phyloP scores from a whole-genome alignment of 2,329 filamentous ascomycete genomes.

The Colletotrichum sojae region DNA sequence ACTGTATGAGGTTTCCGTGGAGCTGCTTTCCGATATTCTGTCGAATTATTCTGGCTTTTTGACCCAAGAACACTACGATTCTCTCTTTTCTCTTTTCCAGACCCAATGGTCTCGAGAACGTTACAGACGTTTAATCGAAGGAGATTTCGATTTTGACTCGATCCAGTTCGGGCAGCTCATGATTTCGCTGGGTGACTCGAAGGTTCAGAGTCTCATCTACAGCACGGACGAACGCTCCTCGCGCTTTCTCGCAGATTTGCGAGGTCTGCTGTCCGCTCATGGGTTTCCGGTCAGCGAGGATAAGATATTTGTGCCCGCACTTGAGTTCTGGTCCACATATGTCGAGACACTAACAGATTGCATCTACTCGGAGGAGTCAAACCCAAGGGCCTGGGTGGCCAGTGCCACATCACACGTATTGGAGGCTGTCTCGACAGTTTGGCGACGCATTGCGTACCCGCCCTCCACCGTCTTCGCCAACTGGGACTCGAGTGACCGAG shows the following conservation, averaged over 20 bases:
- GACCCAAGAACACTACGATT: constrained; percentile 68
- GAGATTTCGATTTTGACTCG: constrained; percentile 75
- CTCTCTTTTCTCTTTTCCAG: constrained; percentile 72
- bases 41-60: constrained; percentile 76
- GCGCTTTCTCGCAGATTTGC: constrained; percentile 70
- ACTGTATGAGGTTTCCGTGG: constrained; percentile 72
- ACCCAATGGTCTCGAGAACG: constrained; percentile 71
- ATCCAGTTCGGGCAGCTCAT: constrained; percentile 77
- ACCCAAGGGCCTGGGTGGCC: constrained; percentile 68
- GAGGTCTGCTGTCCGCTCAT: constrained; percentile 74
- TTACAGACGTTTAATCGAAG: constrained; percentile 68
- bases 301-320: constrained; percentile 78
- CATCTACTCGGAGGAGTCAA: constrained; percentile 64
- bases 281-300: constrained; percentile 81
- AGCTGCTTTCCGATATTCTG: constrained; percentile 76
- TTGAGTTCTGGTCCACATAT: constrained; percentile 87
- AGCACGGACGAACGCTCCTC: constrained; percentile 64
- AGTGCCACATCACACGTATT: constrained; percentile 72
- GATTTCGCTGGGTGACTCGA: constrained; percentile 78
- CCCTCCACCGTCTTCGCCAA: constrained; percentile 67
- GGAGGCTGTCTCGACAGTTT: constrained; percentile 76
- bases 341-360: constrained; percentile 77
- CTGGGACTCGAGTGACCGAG: constrained; percentile 80
- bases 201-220: constrained; percentile 71
- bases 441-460: constrained; percentile 79